A percentile compares a stretch with the other conserved stretches of the same genome.
Conservation (phyloP, 352 stramenopile genomes). For the Phytophthora idaei region DNA sequence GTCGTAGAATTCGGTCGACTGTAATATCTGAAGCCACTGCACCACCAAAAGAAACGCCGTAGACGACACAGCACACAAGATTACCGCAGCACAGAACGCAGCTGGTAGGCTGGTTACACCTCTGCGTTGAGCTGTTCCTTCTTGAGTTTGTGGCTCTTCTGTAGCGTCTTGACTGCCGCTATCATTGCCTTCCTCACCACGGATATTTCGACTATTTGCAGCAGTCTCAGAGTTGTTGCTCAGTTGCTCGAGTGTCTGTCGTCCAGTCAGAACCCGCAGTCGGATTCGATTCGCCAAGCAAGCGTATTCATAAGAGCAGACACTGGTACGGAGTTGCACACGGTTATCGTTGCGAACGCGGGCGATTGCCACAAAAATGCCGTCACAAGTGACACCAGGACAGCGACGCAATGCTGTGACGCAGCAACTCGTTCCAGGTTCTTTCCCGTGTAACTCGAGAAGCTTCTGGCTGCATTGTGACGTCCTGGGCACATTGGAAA, state of each 20-base stretch:
- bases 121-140: not conserved
- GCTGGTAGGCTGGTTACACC: constrained; percentile 2
- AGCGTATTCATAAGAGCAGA: constrained; percentile 61
- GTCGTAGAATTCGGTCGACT: constrained; percentile 1
- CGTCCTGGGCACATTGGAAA: not conserved
- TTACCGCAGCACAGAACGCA: not conserved
- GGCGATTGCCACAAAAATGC: constrained; percentile 61
- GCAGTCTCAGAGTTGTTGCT: too few species aligned
- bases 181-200: too few species aligned
- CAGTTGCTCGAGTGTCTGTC: constrained; percentile 13
- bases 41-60: not conserved
- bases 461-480: not conserved
- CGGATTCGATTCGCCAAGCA: constrained; percentile 62
- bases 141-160: not conserved
- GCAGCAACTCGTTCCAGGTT: not conserved
- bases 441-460: too few species aligned
- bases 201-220: too few species aligned
- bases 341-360: constrained; percentile 51
- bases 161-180: too few species aligned
- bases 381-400: constrained; percentile 53
- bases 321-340: constrained; percentile 41
- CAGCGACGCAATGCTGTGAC: constrained; percentile 39
- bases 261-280: constrained; percentile 23
- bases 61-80: not conserved
- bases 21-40: not conserved